Percentiles rank a stretch among this genome's conserved stretches.
These are phyloP conservation scores for Agrostemma githago DNA, from an alignment of 148 eudicot species.

Conservation along the genomic window DNA sequence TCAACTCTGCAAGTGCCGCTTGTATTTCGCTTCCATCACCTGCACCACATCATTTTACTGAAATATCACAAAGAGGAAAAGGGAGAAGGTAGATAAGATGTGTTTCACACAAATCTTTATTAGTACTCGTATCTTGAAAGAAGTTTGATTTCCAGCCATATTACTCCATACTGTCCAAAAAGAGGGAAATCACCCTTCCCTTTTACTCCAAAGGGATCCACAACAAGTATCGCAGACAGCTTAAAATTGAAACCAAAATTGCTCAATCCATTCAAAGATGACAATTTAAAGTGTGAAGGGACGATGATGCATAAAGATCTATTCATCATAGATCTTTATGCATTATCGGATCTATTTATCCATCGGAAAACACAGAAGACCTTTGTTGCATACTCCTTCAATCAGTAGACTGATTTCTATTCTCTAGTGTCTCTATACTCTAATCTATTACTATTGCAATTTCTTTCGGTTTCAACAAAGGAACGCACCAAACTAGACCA, in stretches of 20 bases:
- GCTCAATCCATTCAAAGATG: background rate
- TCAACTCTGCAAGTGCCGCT: slow-evolving; percentile 54
- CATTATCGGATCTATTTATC: background rate
- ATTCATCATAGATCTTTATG: too few species aligned
- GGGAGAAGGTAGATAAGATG: background rate
- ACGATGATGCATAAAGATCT: background rate
- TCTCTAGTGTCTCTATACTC: background rate
- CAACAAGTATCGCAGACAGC: background rate
- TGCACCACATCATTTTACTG: slow-evolving; percentile 18
- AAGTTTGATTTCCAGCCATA: background rate
- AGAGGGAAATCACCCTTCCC: background rate
- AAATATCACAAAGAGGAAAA: background rate
- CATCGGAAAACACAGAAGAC: too few species aligned
- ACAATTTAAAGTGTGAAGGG: background rate
- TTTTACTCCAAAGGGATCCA: background rate
- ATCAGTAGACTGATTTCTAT: background rate
- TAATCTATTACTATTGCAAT: background rate
- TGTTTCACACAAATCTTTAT: background rate
- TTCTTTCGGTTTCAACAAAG: background rate
- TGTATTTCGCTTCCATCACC: slow-evolving; percentile 76
- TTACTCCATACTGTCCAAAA: background rate
- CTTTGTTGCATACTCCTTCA: background rate
- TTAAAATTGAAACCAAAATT: background rate
- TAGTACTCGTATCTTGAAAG: background rate
- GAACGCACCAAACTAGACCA: too few species aligned